phyloP scores from a whole-genome alignment of 2,329 filamentous ascomycete genomes.

The Gaeumannomyces sp. region DNA sequence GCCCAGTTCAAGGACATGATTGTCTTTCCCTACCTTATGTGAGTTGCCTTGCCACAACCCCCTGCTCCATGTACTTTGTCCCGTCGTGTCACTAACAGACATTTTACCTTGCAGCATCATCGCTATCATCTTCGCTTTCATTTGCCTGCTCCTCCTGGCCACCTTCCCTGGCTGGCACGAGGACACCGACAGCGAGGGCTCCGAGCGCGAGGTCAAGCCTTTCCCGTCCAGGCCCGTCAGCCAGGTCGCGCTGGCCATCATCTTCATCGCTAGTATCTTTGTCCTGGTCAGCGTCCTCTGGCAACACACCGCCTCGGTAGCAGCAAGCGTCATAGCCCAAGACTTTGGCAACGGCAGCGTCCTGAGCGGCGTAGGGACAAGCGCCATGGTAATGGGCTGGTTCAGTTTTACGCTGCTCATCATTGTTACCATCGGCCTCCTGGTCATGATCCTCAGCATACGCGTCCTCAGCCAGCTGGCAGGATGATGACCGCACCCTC shows the following conservation, averaged over 20 bases:
- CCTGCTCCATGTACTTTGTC: not conserved
- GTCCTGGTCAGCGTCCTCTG: conserved; percentile 71
- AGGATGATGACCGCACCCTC: conserved; percentile 19
- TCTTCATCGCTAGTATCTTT: conserved; percentile 71
- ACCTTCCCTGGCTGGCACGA: conserved; percentile 98
- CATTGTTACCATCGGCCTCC: conserved; percentile 86
- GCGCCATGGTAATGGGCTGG: conserved; percentile 96
- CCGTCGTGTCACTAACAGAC: conserved; percentile 12
- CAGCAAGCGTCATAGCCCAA: conserved; percentile 87
- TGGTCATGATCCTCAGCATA: conserved; percentile 97
- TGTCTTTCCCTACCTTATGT: conserved; percentile 96
- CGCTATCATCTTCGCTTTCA: conserved; percentile 92
- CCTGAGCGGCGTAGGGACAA: conserved; percentile 80
- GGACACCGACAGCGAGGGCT: conserved; percentile 72
- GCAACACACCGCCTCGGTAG: conserved; percentile 95
- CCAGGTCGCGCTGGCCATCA: conserved; percentile 86
- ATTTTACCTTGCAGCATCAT: conserved; percentile 63
- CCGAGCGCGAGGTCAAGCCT: conserved; percentile 84
- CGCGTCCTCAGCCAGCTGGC: conserved; percentile 63
- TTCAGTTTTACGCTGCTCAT: conserved; percentile 92
- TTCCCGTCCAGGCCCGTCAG: conserved; percentile 90
- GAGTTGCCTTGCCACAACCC: conserved; percentile 31
- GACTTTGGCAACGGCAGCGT: conserved; percentile 89
- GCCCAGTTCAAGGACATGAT: conserved; percentile 98
- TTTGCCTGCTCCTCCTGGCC: conserved; percentile 89